A percentile compares a stretch with the other conserved stretches of the same genome.
These are phyloP conservation scores for Colletotrichum sp. DNA, from an alignment of 2,329 filamentous ascomycete genomes.

Conservation along the genomic window DNA sequence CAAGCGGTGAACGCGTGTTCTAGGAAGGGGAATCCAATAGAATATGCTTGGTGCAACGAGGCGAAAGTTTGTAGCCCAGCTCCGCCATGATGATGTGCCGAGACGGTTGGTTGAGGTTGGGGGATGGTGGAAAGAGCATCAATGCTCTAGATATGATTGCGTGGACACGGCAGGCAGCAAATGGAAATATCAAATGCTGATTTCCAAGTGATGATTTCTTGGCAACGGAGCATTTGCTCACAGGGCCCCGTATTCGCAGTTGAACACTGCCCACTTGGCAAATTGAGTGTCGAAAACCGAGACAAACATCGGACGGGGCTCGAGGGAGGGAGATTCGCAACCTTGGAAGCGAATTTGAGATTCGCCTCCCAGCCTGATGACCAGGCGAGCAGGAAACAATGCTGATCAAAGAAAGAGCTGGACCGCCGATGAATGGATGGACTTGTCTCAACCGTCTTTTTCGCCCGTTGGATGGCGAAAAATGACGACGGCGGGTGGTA, in stretches of 20 bases:
- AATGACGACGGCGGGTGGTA: slow-evolving; percentile 5
- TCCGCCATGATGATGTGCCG: neutral
- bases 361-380: neutral
- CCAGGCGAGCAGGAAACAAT: neutral
- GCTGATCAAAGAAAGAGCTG: neutral
- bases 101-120: neutral
- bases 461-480: neutral
- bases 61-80: neutral
- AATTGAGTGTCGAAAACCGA: neutral
- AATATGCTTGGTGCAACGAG: neutral
- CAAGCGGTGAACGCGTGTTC: neutral
- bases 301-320: neutral
- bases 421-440: neutral
- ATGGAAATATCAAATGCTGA: neutral
- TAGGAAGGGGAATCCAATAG: too few species aligned
- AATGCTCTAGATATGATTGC: neutral
- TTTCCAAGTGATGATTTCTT: neutral
- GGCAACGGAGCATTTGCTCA: neutral
- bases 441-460: neutral
- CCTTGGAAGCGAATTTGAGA: neutral
- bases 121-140: neutral
- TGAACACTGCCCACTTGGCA: neutral
- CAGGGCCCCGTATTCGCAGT: neutral
- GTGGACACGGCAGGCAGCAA: neutral
- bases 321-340: neutral